Conservation (phyloP, 768 basidiomycete species). For the Lentinus tigrinus region DNA sequence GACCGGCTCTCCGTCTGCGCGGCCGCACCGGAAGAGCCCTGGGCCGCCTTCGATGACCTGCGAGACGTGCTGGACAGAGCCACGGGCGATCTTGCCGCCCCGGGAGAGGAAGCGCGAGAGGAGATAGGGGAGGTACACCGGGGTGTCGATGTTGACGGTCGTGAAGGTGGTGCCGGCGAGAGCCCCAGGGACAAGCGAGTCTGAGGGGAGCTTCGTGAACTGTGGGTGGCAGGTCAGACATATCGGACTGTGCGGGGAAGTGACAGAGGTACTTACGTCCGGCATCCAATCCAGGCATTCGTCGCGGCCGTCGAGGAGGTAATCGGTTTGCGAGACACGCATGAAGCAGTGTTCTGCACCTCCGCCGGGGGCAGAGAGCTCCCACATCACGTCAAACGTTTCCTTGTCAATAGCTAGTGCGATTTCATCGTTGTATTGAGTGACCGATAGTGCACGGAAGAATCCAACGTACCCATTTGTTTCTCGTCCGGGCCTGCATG, state of each 20-base stretch:
- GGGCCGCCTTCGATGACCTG: conserved; percentile 66
- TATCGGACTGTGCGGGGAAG: background rate
- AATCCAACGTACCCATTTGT: conserved; percentile 47
- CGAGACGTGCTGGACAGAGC: conserved; percentile 62
- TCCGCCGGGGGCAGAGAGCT: conserved; percentile 58
- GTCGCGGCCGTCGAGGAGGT: conserved; percentile 43
- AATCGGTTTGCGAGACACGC: conserved; percentile 62
- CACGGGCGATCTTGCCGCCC: conserved; percentile 64
- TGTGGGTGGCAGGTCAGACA: conserved; percentile 23
- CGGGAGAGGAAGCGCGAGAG: conserved; percentile 51
- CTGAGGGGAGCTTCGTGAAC: conserved; percentile 38
- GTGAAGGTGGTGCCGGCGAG: conserved; percentile 56
- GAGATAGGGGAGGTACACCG: conserved; percentile 64
- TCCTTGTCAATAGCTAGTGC: conserved; percentile 63
- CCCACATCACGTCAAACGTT: conserved; percentile 77
- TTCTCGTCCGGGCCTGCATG: conserved; percentile 47
- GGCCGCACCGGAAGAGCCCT: conserved; percentile 20
- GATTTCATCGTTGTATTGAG: too few species aligned
- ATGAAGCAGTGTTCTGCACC: conserved; percentile 62
- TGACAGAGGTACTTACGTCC: conserved; percentile 24
- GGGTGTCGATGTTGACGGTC: conserved; percentile 68
- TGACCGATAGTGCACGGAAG: background rate
- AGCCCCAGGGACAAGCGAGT: conserved; percentile 42
- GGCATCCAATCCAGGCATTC: conserved; percentile 32
- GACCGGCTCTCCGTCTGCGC: conserved; percentile 12